Evolutionary conservation across 2,329 filamentous ascomycete species (phyloP).

Genomic region (Ophiostoma angusticollis): DNA sequence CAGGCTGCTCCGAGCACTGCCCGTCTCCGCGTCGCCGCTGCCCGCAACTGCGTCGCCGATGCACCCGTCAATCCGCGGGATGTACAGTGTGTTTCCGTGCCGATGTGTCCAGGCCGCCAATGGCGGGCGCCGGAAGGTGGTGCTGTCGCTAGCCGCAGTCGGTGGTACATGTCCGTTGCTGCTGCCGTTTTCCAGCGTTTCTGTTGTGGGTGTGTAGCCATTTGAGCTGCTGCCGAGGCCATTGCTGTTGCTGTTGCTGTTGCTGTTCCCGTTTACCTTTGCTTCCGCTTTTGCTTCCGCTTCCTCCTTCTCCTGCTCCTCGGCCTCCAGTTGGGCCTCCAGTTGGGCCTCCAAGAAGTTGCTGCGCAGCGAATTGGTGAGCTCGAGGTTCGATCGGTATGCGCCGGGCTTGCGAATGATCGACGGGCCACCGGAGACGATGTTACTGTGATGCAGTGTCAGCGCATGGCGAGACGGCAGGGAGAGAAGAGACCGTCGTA

Average conservation of each 20-base stretch:
- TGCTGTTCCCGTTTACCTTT: constrained; percentile 20
- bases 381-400: constrained; percentile 82
- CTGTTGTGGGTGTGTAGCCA: constrained; percentile 15
- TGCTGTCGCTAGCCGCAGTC: constrained; percentile 12
- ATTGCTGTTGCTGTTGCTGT: constrained; percentile 19
- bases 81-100: constrained; percentile 49
- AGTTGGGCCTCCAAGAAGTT: constrained; percentile 68
- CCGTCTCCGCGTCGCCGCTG: background rate
- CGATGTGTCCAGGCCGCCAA: constrained; percentile 54
- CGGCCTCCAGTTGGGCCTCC: constrained; percentile 30
- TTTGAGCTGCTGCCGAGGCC: constrained; percentile 21
- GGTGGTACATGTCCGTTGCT: background rate
- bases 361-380: constrained; percentile 74
- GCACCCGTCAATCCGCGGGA: constrained; percentile 69
- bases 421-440: constrained; percentile 72
- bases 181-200: background rate
- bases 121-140: constrained; percentile 21
- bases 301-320: constrained; percentile 12
- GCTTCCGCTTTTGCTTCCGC: constrained; percentile 18
- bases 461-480: background rate
- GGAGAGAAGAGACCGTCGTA: no score
- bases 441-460: constrained; percentile 42
- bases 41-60: background rate
- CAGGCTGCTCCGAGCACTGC: constrained; percentile 2
- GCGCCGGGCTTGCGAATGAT: constrained; percentile 67